Percentiles rank a stretch among this genome's conserved stretches.
phyloP scores from a whole-genome alignment of 225 moss, liverwort and hornwort genomes.

The Sphagnum tenellum region DNA sequence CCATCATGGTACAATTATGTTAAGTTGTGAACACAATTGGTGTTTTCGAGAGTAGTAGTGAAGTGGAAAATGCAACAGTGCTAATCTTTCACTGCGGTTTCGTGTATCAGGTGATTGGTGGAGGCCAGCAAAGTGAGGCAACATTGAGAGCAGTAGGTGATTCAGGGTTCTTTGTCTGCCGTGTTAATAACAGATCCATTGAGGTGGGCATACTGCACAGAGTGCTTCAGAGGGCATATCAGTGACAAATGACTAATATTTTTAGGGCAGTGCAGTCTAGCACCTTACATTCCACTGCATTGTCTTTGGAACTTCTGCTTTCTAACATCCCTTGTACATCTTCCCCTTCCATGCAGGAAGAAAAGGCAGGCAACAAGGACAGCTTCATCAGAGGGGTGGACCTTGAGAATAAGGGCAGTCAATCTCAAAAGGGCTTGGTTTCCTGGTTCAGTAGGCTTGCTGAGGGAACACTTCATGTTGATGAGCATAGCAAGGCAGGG shows the following conservation, averaged over 20 bases:
- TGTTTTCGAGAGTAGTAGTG: too few species aligned
- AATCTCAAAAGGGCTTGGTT: constrained; percentile 37
- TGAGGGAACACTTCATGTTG: constrained; percentile 61
- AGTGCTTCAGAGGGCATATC: neutral
- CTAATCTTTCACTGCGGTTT: too few species aligned
- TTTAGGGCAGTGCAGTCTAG: neutral
- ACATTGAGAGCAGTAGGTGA: constrained; percentile 32
- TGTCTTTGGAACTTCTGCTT: neutral
- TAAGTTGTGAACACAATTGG: too few species aligned
- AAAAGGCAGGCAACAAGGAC: neutral
- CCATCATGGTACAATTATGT: too few species aligned
- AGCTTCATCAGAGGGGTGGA: constrained; percentile 4
- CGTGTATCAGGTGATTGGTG: constrained; percentile 46
- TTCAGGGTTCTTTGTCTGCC: constrained; percentile 61
- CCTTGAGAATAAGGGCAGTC: constrained; percentile 5
- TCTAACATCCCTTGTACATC: too few species aligned
- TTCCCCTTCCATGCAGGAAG: neutral
- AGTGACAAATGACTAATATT: neutral
- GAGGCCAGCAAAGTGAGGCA: constrained; percentile 43
- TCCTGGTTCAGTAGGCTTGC: constrained; percentile 59
- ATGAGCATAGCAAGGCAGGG: constrained; percentile 18
- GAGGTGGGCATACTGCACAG: constrained; percentile 15
- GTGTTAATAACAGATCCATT: constrained; percentile 26
- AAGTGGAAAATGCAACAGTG: too few species aligned
- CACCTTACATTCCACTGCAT: neutral